These are phyloP conservation scores for Fraxinus greggii DNA, from an alignment of 305 asterid species.

Conservation along the genomic window DNA sequence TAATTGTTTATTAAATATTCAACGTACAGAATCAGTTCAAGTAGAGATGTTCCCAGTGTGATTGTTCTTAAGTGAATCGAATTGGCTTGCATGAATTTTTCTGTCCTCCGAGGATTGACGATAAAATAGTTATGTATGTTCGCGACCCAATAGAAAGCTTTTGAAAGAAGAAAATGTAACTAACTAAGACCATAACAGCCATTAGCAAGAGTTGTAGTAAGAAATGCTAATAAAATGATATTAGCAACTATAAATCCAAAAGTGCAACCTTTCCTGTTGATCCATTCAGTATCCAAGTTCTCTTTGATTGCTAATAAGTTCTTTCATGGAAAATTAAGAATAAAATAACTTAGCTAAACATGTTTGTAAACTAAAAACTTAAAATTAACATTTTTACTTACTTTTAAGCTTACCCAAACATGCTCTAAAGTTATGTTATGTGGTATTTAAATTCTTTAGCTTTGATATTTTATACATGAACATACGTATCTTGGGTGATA, in stretches of 20 bases:
- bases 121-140: not conserved
- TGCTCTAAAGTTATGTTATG: not conserved
- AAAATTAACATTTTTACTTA: not conserved
- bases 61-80: not conserved
- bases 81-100: not conserved
- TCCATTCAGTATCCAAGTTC: not conserved
- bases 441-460: not conserved
- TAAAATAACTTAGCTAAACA: not conserved
- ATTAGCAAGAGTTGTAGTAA: not conserved
- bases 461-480: not conserved
- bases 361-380: not conserved
- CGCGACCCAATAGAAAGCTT: not conserved
- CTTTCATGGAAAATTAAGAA: not conserved
- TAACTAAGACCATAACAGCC: not conserved
- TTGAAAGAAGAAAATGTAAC: not conserved
- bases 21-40: not conserved
- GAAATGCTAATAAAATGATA: not conserved
- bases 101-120: not conserved
- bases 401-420: not conserved
- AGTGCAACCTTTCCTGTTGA: not conserved
- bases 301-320: not conserved
- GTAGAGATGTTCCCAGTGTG: not conserved
- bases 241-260: not conserved
- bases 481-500: not conserved
- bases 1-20: not conserved